A percentile compares a stretch with the other conserved stretches of the same genome.
Conservation (phyloP, 495 filamentous ascomycete genomes). For the Astrocystis sublimbata region DNA sequence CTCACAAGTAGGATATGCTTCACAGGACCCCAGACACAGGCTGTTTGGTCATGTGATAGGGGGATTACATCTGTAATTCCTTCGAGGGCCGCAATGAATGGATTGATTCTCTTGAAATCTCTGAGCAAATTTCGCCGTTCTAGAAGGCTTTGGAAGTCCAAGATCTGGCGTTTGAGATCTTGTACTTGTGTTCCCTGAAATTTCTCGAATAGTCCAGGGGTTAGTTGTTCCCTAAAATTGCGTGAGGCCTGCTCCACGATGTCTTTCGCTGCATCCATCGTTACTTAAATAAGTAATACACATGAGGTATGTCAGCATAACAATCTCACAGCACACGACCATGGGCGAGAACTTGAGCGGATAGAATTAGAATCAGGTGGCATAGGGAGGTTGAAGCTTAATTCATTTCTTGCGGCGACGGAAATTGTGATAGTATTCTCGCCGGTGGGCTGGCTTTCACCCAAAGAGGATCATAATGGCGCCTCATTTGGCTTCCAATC, state of each 20-base stretch:
- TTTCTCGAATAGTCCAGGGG: constrained; percentile 22
- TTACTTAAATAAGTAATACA: no score
- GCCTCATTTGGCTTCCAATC: background rate
- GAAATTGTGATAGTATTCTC: background rate
- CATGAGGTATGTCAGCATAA: no score
- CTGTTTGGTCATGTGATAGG: constrained; percentile 33
- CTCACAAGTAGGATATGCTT: constrained; percentile 33
- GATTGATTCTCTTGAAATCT: constrained; percentile 38
- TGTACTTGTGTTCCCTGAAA: constrained; percentile 31
- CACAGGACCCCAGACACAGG: constrained; percentile 45
- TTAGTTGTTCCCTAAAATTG: constrained; percentile 32
- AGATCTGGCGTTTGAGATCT: constrained; percentile 34
- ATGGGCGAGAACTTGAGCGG: no score
- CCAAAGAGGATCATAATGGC: background rate
- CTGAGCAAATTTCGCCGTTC: constrained; percentile 32
- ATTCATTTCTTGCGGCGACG: no score
- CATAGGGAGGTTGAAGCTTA: background rate
- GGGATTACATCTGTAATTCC: constrained; percentile 36
- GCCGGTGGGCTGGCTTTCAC: background rate
- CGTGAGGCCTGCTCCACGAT: background rate
- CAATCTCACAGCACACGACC: no score
- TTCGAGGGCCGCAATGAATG: constrained; percentile 45
- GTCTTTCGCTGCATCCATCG: background rate
- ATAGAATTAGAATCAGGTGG: no score
- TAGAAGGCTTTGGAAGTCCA: constrained; percentile 39